Evolutionary conservation across 2,329 filamentous ascomycete genomes (phyloP), one percentile per base, ranked within the genome.

Genomic region (Mariannaea sp.): DNA sequence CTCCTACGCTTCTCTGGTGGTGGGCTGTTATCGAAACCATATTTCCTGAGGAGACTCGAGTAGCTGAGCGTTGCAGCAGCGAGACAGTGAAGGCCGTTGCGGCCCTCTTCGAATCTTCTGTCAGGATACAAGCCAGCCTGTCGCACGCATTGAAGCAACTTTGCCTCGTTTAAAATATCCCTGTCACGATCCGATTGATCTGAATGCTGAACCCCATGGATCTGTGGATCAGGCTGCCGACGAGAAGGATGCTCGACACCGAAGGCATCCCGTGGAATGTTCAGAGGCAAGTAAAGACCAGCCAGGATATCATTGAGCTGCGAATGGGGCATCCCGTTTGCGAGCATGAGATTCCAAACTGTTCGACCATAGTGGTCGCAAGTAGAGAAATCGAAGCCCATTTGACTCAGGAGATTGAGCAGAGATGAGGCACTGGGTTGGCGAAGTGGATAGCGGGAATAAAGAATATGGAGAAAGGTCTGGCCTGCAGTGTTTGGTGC

Each of bases 61-160:
- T 68, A 49, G 57, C 75, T 75, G 1, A 83, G 67, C n/a, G 76
- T 75, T 6, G 77, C 80, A 54, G 78, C 76, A 2, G 81, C 81
- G n/a, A 85, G 75, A 55, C 80, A 83, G 58, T 85, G 82, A 13
- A 85, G 71, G 7, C 77, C 81, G 55, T 85, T 85, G 17, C 80
- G 77, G 5, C 82, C 81, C 5, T 75, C 65, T 35, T 72, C 29
- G 39, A 71, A 66, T 35, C 73, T 67, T 1, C 58, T 27, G 0
- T 9, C 17, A 0, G 68, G 67, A 3, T 66, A 43, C 0, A 30
- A 5, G 1, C 40, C 38, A 1, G 68, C 67, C 5, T 27, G 19
- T 1, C 44, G 45, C 4, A 69, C 56, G 5, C 59, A 58, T 9
- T 56, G 36, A 4, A 74, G 35, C 10, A 70, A 53, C 13, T 49